Evolutionary conservation across 2,329 filamentous ascomycete species (phyloP), one percentile per base, ranked within the genome.

Genomic region (Pseudohalonectria lignicola): DNA sequence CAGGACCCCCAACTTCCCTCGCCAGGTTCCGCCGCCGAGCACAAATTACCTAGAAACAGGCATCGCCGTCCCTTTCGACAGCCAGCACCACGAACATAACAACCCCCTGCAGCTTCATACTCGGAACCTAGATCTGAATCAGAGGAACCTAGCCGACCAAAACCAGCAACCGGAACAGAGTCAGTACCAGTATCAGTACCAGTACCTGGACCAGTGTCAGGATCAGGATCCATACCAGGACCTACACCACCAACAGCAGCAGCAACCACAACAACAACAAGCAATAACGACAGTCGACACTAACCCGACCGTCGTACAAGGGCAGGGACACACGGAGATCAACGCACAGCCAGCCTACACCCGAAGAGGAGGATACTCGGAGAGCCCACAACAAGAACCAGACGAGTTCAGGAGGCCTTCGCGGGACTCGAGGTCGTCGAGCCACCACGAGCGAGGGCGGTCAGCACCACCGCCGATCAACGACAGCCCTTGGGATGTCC

Each of bases 391-490:
- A 28, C 39, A 20, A 11, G 17, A 25, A 13, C 26, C 39, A 28
- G 44, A 42, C 13, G 45, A 50, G 28, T 44, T 48, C 5, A 30
- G 43, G 10, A 50, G 53, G 16, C 40, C 40, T 7, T 51, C 53
- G 15, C 48, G 54, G 9, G 46, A 49, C 8, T 46, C 47, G 3
- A 45, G 51, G 23, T 44, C 53, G 5, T 57, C 59, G 8, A 16
- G 30, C 26, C 59, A n/a, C n/a, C n/a, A 64, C 34, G 64, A 66
- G 38, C 60, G 69, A 21, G 67, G 67, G 18, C 58, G 56, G 19
- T 72, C 69, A 4, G 69, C 67, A 6, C 68, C 68, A 12, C 66
- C 69, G 3, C 64, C 63, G 0, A 52, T 66, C 33, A 65, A 63
- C 34, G 61, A 64, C 17, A 66, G 60, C 40, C 65, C 63, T 1